A percentile compares a stretch with the other conserved stretches of the same genome.
Evolutionary conservation across 2,329 filamentous ascomycete species (phyloP).

Genomic region (Helotiales sp.): DNA sequence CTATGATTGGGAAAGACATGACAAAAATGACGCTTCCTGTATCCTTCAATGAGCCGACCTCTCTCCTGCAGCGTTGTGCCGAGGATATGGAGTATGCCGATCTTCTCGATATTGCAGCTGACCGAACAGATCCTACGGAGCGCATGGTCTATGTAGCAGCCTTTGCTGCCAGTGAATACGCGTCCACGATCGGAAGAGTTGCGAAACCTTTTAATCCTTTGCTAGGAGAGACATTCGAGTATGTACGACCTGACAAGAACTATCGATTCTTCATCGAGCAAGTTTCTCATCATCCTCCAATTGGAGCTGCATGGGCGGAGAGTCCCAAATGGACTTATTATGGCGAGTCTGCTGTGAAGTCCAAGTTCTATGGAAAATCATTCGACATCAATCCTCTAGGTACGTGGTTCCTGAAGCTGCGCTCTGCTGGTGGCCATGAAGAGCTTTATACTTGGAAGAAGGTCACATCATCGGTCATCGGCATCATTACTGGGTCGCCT

Average conservation of each 20-base stretch:
- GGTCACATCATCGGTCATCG: constrained; percentile 94
- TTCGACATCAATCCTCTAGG: constrained; percentile 96
- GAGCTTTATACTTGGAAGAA: constrained; percentile 99
- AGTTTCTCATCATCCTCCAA: constrained; percentile 93
- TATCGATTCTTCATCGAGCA: constrained; percentile 99
- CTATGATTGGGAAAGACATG: constrained; percentile 99
- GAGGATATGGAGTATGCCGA: constrained; percentile 99
- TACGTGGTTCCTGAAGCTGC: constrained; percentile 91
- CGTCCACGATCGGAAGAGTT: constrained; percentile 92
- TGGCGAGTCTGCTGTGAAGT: constrained; percentile 92
- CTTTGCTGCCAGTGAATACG: constrained; percentile 95
- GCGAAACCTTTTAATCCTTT: constrained; percentile 98
- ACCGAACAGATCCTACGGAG: constrained; percentile 83
- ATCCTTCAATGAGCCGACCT: constrained; percentile 98
- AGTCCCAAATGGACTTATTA: constrained; percentile 95
- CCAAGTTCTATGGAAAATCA: constrained; percentile 95
- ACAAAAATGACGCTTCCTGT: constrained; percentile 99
- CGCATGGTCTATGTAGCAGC: constrained; percentile 92
- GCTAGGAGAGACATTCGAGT: constrained; percentile 95
- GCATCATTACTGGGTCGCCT: constrained; percentile 95
- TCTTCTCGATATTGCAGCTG: constrained; percentile 83
- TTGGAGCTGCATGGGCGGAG: constrained; percentile 92
- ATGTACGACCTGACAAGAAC: constrained; percentile 91
- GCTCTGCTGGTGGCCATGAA: constrained; percentile 73
- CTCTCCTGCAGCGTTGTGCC: constrained; percentile 87